phyloP scores from a whole-genome alignment of 805 yeast genomes.

The Wickerhamomyces alni region DNA sequence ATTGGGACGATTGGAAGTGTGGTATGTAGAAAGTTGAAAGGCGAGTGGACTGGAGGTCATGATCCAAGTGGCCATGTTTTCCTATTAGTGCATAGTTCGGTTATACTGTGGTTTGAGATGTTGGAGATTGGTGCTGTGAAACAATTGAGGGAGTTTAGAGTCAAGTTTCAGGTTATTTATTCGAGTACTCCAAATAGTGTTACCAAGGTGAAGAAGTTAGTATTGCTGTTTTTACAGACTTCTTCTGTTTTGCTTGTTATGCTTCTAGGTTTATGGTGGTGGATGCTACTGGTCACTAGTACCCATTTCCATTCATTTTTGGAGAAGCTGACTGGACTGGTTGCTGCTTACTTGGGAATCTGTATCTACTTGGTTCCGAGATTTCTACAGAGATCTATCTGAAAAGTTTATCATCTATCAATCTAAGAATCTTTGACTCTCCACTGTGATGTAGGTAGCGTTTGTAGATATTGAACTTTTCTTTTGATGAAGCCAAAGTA shows the following conservation, averaged over 20 bases:
- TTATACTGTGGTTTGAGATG: constrained; percentile 63
- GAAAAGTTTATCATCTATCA: background rate
- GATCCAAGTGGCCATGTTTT: constrained; percentile 96
- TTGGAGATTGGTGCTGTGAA: constrained; percentile 33
- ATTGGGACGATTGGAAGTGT: constrained; percentile 15
- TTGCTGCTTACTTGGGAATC: constrained; percentile 51
- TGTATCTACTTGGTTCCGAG: constrained; percentile 35
- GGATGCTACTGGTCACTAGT: constrained; percentile 82
- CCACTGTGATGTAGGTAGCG: constrained; percentile 74
- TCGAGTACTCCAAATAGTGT: background rate
- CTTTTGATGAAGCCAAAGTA: constrained; percentile 61
- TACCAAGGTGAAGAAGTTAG: background rate
- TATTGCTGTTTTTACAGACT: background rate
- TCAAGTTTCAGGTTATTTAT: constrained; percentile 1
- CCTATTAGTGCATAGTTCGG: constrained; percentile 58
- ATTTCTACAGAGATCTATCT: constrained; percentile 7
- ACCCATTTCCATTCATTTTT: constrained; percentile 75
- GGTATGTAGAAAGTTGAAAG: constrained; percentile 51
- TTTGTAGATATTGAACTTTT: constrained; percentile 61
- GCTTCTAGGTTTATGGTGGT: constrained; percentile 59
- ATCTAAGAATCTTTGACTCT: constrained; percentile 29
- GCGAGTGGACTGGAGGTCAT: constrained; percentile 81
- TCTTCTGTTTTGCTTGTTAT: constrained; percentile 25
- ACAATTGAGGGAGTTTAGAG: constrained; percentile 21
- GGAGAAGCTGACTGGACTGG: constrained; percentile 70